A percentile compares a stretch with the other conserved stretches of the same genome.
Evolutionary conservation across 78 protist genomes (phyloP).

Genomic region (Emiliania huxleyi): DNA sequence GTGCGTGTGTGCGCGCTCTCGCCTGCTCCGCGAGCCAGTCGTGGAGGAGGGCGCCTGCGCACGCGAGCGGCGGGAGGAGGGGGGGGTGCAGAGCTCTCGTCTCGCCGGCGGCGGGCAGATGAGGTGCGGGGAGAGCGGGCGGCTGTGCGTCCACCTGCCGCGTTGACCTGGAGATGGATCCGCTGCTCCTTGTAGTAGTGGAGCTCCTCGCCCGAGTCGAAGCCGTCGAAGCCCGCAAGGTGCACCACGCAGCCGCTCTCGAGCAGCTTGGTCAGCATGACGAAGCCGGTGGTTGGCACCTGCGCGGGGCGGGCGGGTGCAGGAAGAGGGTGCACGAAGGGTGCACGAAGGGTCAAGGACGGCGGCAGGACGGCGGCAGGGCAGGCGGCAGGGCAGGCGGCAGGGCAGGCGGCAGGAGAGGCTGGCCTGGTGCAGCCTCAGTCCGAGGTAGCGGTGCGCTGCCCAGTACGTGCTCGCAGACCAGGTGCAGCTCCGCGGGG

Average conservation of each 20-base stretch:
- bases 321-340: too few relatives aligned
- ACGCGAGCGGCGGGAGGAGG: not conserved
- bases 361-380: too few relatives aligned
- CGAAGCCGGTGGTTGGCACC: conserved; percentile 11
- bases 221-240: conserved; percentile 5
- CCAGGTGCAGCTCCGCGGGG: not conserved
- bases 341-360: too few relatives aligned
- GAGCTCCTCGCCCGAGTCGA: not conserved
- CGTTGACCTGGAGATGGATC: not conserved
- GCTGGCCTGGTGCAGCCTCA: not conserved
- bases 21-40: too few relatives aligned
- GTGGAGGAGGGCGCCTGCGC: too few relatives aligned
- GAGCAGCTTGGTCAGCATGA: not conserved
- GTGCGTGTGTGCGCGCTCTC: too few relatives aligned
- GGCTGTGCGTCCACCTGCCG: not conserved
- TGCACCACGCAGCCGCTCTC: not conserved
- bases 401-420: too few relatives aligned
- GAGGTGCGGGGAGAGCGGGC: not conserved
- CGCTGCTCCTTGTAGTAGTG: conserved; percentile 2
- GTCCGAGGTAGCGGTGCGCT: not conserved
- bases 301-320: not conserved
- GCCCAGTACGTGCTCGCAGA: not conserved
- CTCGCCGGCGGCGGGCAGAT: not conserved
- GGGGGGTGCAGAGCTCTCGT: not conserved
- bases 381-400: too few relatives aligned